Conservation (phyloP, 805 yeast genomes). For the Sungouiozyma intestinalis region DNA sequence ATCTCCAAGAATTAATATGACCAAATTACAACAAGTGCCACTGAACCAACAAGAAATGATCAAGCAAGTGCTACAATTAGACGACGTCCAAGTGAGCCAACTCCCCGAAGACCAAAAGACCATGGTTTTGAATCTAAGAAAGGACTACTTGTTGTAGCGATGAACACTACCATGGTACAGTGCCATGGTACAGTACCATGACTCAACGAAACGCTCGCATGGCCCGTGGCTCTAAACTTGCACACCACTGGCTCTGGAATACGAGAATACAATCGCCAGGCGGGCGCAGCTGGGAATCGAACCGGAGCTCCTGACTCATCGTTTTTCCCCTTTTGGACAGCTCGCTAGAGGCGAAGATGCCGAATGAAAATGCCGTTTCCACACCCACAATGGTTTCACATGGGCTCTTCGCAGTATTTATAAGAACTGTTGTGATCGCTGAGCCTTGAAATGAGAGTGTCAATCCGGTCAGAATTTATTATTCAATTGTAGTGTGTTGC, state of each 20-base stretch:
- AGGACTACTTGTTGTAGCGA: slow-evolving; percentile 46
- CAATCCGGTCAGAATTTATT: too few species aligned
- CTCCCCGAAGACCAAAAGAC: slow-evolving; percentile 38
- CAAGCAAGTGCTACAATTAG: slow-evolving; percentile 37
- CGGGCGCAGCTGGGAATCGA: background rate
- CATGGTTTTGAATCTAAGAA: slow-evolving; percentile 45
- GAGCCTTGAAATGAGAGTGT: too few species aligned
- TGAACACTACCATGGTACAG: too few species aligned
- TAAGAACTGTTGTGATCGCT: too few species aligned
- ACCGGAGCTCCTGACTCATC: background rate
- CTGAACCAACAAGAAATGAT: slow-evolving; percentile 49
- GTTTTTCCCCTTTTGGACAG: background rate
- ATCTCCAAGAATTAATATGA: slow-evolving; percentile 36
- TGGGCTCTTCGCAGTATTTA: too few species aligned
- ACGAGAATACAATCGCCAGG: too few species aligned
- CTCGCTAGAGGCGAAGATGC: background rate
- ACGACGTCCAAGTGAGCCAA: slow-evolving; percentile 33
- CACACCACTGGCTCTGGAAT: background rate
- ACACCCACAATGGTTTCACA: slow-evolving; percentile 1
- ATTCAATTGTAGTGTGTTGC: too few species aligned
- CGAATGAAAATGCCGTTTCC: background rate
- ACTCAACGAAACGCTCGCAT: background rate
- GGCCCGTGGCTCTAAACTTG: background rate
- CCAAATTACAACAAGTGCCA: slow-evolving; percentile 41
- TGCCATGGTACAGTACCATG: too few species aligned